Conservation (phyloP, 805 yeast genomes). For the Wickerhamiella slavikovae region DNA sequence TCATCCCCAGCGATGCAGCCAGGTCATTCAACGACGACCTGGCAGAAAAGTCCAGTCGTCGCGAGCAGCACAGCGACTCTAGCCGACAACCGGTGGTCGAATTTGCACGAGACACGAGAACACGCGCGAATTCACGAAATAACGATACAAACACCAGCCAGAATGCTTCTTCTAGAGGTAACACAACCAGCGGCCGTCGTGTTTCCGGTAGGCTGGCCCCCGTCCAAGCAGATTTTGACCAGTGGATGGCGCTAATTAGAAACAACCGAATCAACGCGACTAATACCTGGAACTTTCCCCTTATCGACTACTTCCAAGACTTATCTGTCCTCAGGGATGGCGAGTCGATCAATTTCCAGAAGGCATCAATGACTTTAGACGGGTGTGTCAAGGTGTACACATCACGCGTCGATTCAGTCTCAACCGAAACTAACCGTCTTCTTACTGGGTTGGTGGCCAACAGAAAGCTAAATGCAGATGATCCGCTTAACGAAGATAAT, state of each 20-base stretch:
- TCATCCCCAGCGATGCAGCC: too few relatives aligned
- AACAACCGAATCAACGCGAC: conserved; percentile 67
- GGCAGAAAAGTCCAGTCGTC: not conserved
- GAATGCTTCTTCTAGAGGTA: not conserved
- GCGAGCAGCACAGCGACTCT: not conserved
- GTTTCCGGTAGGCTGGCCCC: conserved; percentile 1
- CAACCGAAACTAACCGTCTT: conserved; percentile 71
- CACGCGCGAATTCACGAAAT: not conserved
- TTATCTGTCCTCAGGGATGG: conserved; percentile 54
- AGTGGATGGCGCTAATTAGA: conserved; percentile 25
- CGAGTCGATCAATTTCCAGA: conserved; percentile 67
- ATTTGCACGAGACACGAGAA: not conserved
- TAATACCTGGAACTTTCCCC: conserved; percentile 78
- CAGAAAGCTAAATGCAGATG: conserved; percentile 9
- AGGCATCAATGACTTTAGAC: conserved; percentile 78
- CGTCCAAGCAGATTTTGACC: conserved; percentile 3
- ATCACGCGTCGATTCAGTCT: conserved; percentile 80
- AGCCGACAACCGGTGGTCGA: not conserved
- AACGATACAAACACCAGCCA: not conserved
- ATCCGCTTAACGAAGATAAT: conserved; percentile 19
- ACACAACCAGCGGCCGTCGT: not conserved
- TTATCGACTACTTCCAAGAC: conserved; percentile 83
- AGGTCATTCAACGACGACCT: not conserved
- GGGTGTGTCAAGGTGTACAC: conserved; percentile 89
- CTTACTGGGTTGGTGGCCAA: conserved; percentile 46